Evolutionary conservation across 2,329 filamentous ascomycete species (phyloP), one percentile per base, ranked within the genome.

Genomic region (Ceratocystis lukuohia): DNA sequence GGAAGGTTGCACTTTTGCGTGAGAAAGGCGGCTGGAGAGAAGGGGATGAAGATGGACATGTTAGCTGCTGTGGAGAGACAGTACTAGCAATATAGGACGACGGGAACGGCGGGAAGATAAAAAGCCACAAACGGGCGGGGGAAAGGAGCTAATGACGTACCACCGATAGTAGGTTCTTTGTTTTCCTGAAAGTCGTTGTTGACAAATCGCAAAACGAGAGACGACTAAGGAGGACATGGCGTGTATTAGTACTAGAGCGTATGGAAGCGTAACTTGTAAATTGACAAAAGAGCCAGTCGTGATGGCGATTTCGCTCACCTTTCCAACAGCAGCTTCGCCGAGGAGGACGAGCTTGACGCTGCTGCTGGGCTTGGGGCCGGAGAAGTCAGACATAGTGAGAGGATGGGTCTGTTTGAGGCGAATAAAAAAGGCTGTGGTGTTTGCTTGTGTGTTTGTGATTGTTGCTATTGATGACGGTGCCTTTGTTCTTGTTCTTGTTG

Each of bases 121-220:
- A 63, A 17, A 25, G 62, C 30, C 57, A 20, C 30, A 41, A 41
- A 41, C 37, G 37, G 45, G 22, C 37, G 33, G 20, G 44, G 62
- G 66, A 53, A 64, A 2, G 48, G 20, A 25, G 20, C n/a, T 25
- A 20, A 41, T 53, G 48, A 77, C 82, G 70, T 83, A 95, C 91
- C 91, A 82, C 94, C 94, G 78, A 99, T 99, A 70, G 94, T 99
- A 69, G 94, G 94, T 77, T 99, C 94, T 82, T 97, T 97, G 79
- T 97, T 97, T 79, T 97, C 94, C 80, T 99, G 94, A 74, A 99
- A 99, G 78, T 97, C 93, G 79, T 99, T 94, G 83, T 97, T 97
- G 75, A 99, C 94, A 78, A 99, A 99, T 74, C 94, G 91, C 75
- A 99, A 84, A 70, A 99, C 94, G 68, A 99, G 86, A 59, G 94